These are phyloP conservation scores for Zymoseptoria passerinii DNA, from an alignment of 2,329 filamentous ascomycete genomes.

Conservation along the genomic window DNA sequence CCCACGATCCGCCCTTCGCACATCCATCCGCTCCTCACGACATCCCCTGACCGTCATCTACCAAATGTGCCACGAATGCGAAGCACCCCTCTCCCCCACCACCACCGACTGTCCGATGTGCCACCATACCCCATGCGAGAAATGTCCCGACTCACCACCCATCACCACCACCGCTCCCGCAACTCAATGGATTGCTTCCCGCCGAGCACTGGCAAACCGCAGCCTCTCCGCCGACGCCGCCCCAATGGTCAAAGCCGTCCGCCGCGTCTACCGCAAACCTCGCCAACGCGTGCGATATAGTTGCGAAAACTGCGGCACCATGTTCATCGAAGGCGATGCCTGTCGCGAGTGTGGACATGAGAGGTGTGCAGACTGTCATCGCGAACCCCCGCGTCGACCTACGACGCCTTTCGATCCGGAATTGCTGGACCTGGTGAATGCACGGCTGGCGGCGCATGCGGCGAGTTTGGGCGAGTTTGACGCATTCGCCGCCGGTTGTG, in stretches of 20 bases:
- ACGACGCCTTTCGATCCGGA: constrained; percentile 12
- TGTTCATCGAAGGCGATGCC: constrained; percentile 44
- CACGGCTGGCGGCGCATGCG: constrained; percentile 15
- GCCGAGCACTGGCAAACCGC: constrained; percentile 59
- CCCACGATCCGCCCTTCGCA: neutral
- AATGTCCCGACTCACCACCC: constrained; percentile 44
- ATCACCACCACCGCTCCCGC: constrained; percentile 45
- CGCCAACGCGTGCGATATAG: constrained; percentile 38
- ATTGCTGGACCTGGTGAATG: constrained; percentile 13
- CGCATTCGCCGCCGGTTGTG: neutral
- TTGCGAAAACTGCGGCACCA: constrained; percentile 57
- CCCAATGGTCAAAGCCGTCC: constrained; percentile 19
- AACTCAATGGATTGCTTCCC: constrained; percentile 57
- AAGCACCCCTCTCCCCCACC: neutral
- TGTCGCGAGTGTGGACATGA: constrained; percentile 55
- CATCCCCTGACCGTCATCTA: neutral
- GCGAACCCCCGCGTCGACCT: constrained; percentile 34
- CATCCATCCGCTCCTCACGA: neutral
- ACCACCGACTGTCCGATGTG: constrained; percentile 52
- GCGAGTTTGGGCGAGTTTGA: neutral
- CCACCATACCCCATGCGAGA: constrained; percentile 65
- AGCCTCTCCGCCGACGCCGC: constrained; percentile 23
- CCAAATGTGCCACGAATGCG: neutral
- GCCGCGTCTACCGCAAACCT: constrained; percentile 38
- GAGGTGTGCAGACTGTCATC: constrained; percentile 52